Base-by-base conservation (phyloP, 2,329 filamentous ascomycete species). In the Aspergillus tubingensis region DNA sequence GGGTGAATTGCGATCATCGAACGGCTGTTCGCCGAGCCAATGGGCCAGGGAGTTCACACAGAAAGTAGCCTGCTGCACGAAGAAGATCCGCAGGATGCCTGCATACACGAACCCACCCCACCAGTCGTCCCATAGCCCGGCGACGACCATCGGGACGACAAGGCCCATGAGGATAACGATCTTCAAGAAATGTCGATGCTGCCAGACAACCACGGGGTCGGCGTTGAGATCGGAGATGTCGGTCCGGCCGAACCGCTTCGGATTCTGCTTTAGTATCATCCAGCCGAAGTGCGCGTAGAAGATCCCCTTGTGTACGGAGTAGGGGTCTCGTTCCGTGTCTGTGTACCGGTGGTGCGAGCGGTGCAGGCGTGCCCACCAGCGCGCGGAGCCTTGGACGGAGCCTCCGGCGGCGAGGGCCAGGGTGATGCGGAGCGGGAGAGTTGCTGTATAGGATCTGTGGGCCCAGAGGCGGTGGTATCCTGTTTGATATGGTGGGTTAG, bases 1-100 rank as follows among this genome's bases (percentile, higher is more conserved):
- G 0, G 64, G 63, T 1, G 64, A 65, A 13, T 62, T 63, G 1
- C 59, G 57, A 30, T 61, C 62, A 27, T 66, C 59, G 5, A 60
- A 66, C 1, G 64, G 62, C 27, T 66, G 62, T 3, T 65, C 62
- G 7, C 64, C 64, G 2, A 65, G 44, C 54, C 57, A 65, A n/a
- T 92, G 89, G 62, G 89, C 90, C 61, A 92, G 79, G 15, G 87
- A 91, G 82, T 92, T 92, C 81, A 92, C 88, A 73, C 89, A 92
- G 82, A 92, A 92, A 61, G 90, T 92, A 58, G 88, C 88, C 79
- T 92, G 90, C 80, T 91, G 89, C 63, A 91, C 87, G 75, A 91
- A 87, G 81, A 89, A 91, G 75, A 91, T 86, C 63, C 89, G 85
- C 62, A 92, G 84, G 65, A 91, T 89, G 63, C 89, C 89, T 61